These are phyloP conservation scores for Hyaloscypha hepaticicola DNA, from an alignment of 495 filamentous ascomycete genomes.

Conservation along the genomic window DNA sequence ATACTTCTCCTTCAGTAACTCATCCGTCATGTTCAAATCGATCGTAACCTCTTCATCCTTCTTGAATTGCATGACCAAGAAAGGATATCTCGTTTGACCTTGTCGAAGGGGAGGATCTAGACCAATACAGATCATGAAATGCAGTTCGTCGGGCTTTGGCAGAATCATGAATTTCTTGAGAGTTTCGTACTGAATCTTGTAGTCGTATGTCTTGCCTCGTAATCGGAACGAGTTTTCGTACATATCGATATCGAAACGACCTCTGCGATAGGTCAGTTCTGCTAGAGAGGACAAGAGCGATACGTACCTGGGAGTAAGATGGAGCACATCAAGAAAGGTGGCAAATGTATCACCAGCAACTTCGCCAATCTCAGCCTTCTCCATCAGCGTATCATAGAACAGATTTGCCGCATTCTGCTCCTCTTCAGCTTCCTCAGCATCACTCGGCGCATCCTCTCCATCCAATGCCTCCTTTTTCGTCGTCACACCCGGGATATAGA, in stretches of 20 bases:
- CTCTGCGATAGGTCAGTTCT: conserved; percentile 58
- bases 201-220: conserved; percentile 99
- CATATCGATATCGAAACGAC: conserved; percentile 99
- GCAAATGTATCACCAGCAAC: conserved; percentile 96
- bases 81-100: conserved; percentile 97
- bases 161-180: conserved; percentile 99
- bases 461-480: conserved; percentile 78
- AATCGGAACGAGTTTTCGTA: conserved; percentile 97
- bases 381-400: conserved; percentile 96
- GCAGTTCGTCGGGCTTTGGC: conserved; percentile 94
- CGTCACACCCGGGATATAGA: conserved; percentile 94
- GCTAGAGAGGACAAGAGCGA: neutral
- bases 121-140: conserved; percentile 91
- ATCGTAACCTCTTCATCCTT: conserved; percentile 95
- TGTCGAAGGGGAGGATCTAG: conserved; percentile 95
- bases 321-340: conserved; percentile 94
- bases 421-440: conserved; percentile 66
- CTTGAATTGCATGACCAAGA: conserved; percentile 99
- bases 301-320: conserved; percentile 89
- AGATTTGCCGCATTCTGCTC: conserved; percentile 91
- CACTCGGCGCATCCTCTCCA: conserved; percentile 66
- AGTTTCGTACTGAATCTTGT: conserved; percentile 97
- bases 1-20: conserved; percentile 77
- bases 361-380: conserved; percentile 99
- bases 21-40: conserved; percentile 96